phyloP scores from a whole-genome alignment of 495 filamentous ascomycete species.

The Opeltia flavorubescens region DNA sequence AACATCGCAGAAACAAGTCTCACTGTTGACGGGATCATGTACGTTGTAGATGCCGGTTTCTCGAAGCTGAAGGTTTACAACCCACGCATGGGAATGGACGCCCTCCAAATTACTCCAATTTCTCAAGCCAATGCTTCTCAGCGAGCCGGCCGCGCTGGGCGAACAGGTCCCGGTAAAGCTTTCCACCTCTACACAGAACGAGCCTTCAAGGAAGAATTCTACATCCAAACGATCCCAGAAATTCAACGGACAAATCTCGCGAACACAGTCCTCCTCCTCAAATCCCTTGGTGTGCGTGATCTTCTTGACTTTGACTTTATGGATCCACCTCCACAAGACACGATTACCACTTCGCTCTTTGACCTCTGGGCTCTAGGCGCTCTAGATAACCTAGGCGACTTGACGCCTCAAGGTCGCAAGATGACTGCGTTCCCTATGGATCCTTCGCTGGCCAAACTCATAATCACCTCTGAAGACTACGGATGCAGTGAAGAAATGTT shows the following conservation, averaged over 20 bases:
- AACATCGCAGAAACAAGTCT: constrained; percentile 98
- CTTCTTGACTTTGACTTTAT: constrained; percentile 97
- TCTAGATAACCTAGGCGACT: constrained; percentile 80
- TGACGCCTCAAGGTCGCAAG: constrained; percentile 72
- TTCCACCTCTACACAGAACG: constrained; percentile 90
- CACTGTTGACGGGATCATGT: constrained; percentile 99
- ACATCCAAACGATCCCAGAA: constrained; percentile 94
- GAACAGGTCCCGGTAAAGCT: constrained; percentile 91
- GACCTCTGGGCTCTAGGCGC: constrained; percentile 96
- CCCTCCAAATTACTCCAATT: constrained; percentile 93
- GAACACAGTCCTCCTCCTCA: constrained; percentile 88
- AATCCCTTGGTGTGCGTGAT: constrained; percentile 88
- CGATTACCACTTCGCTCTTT: constrained; percentile 92
- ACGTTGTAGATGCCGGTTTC: constrained; percentile 90
- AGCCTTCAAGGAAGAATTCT: constrained; percentile 92
- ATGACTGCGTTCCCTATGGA: constrained; percentile 99
- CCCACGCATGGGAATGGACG: constrained; percentile 98
- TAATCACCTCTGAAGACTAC: constrained; percentile 80
- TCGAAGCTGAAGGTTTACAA: constrained; percentile 99
- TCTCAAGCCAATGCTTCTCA: constrained; percentile 94
- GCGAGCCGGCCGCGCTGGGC: constrained; percentile 81
- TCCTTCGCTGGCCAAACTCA: constrained; percentile 80
- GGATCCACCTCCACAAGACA: constrained; percentile 97
- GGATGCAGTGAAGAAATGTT: constrained; percentile 95
- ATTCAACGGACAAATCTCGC: constrained; percentile 93